phyloP scores from a whole-genome alignment of 163 green algal species.

The Chlamydomonas reinhardtii region DNA sequence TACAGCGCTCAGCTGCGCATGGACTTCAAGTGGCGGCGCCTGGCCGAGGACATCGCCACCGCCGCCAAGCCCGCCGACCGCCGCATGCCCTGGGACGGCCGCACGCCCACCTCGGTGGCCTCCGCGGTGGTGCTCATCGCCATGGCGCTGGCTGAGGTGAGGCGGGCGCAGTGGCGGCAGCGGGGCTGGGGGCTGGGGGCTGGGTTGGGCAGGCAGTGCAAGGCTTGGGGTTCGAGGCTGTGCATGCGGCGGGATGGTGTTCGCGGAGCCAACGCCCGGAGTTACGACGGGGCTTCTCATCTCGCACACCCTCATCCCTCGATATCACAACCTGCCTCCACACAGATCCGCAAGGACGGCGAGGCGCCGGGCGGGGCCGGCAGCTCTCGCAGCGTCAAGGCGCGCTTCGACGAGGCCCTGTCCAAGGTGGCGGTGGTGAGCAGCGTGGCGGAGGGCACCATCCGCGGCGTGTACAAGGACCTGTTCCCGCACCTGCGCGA shows the following conservation, averaged over 20 bases:
- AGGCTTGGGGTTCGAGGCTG: no score
- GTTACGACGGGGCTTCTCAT: no score
- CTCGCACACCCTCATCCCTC: no score
- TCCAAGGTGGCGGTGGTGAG: constrained; percentile 64
- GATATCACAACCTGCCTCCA: no score
- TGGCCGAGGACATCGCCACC: constrained; percentile 40
- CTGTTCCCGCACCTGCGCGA: constrained; percentile 21
- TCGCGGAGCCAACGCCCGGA: no score
- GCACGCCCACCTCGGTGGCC: constrained; percentile 82
- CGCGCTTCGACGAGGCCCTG: constrained; percentile 24
- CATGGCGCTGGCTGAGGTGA: constrained; percentile 59
- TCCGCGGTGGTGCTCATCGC: constrained; percentile 85
- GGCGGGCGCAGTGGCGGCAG: background rate
- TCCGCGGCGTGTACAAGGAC: constrained; percentile 70
- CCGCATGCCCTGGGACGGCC: constrained; percentile 77
- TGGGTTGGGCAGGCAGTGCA: no score
- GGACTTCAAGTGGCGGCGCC: constrained; percentile 35
- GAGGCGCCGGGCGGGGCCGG: background rate
- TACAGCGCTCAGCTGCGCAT: constrained; percentile 42
- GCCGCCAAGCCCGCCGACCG: constrained; percentile 27
- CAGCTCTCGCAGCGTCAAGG: background rate
- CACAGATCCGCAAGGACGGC: background rate
- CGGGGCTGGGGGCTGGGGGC: background rate
- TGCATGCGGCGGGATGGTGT: no score
- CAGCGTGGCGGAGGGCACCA: constrained; percentile 76